Evolutionary conservation across 2,329 filamentous ascomycete genomes (phyloP).

Genomic region (Colletotrichum sp.): DNA sequence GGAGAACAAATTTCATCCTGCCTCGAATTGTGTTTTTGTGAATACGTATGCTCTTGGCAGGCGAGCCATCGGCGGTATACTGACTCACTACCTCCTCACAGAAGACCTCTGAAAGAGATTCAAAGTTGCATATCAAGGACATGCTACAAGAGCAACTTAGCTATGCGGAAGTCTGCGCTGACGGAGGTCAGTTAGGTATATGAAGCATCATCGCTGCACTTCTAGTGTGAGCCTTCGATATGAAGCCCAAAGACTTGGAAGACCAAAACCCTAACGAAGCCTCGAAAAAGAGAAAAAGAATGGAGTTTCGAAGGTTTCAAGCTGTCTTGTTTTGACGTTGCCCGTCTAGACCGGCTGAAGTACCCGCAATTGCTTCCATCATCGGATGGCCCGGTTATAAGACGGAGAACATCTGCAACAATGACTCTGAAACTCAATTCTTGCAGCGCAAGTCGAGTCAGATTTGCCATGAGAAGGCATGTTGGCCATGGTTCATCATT

Average conservation of each 20-base stretch:
- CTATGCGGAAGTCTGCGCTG: background rate
- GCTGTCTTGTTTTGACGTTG: background rate
- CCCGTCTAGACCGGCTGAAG: background rate
- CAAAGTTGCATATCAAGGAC: background rate
- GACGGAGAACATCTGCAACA: background rate
- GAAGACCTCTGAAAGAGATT: background rate
- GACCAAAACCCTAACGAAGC: background rate
- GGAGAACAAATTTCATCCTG: background rate
- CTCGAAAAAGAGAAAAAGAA: background rate
- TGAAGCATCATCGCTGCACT: background rate
- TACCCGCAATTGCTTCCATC: background rate
- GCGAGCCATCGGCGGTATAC: background rate
- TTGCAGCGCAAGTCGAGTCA: background rate
- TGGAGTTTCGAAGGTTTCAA: background rate
- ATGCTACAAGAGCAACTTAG: background rate
- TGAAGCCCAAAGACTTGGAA: background rate
- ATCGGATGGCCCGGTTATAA: background rate
- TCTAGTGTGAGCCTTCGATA: background rate
- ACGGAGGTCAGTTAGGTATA: background rate
- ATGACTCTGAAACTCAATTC: background rate
- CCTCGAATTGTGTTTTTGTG: background rate
- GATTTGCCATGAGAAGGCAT: background rate
- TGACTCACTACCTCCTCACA: background rate
- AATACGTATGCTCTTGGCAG: background rate
- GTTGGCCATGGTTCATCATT: background rate